Conservation (phyloP, 2,329 filamentous ascomycete species). For the Aureobasidium melanogenum region DNA sequence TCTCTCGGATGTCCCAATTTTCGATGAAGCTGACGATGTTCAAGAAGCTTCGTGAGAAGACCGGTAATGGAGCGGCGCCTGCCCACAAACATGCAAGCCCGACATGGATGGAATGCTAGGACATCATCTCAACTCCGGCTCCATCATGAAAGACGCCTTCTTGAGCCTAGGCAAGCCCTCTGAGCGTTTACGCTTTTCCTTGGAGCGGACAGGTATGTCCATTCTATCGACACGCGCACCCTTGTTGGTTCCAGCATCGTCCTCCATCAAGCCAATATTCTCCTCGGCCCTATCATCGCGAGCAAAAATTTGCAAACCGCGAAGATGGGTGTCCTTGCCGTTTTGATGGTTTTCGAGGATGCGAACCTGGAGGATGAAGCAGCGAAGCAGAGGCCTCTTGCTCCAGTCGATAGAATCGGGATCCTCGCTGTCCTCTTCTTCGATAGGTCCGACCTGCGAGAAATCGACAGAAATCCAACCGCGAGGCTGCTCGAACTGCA, state of each 20-base stretch:
- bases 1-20: no score
- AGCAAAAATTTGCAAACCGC: slow-evolving; percentile 80
- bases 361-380: slow-evolving; percentile 82
- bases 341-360: slow-evolving; percentile 98
- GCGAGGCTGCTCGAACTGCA: slow-evolving; percentile 67
- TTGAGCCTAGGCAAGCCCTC: slow-evolving; percentile 22
- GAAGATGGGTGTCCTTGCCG: slow-evolving; percentile 95
- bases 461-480: slow-evolving; percentile 88
- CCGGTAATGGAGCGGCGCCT: no score
- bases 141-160: slow-evolving; percentile 27
- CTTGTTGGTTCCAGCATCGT: slow-evolving; percentile 12
- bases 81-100: no score
- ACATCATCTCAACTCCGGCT: slow-evolving; percentile 27
- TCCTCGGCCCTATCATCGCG: slow-evolving; percentile 27
- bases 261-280: slow-evolving; percentile 1
- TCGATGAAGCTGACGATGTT: no score
- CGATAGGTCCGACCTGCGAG: slow-evolving; percentile 46
- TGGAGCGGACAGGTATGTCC: slow-evolving; percentile 10
- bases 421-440: slow-evolving; percentile 22
- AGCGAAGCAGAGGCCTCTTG: slow-evolving; percentile 65
- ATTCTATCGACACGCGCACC: background rate
- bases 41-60: no score
- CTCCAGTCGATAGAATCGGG: slow-evolving; percentile 33
- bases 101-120: background rate
- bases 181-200: slow-evolving; percentile 15